Percentiles rank a stretch among this genome's conserved stretches.
phyloP scores from a whole-genome alignment of 345 rosid genomes.

The Populus ilicifolia region DNA sequence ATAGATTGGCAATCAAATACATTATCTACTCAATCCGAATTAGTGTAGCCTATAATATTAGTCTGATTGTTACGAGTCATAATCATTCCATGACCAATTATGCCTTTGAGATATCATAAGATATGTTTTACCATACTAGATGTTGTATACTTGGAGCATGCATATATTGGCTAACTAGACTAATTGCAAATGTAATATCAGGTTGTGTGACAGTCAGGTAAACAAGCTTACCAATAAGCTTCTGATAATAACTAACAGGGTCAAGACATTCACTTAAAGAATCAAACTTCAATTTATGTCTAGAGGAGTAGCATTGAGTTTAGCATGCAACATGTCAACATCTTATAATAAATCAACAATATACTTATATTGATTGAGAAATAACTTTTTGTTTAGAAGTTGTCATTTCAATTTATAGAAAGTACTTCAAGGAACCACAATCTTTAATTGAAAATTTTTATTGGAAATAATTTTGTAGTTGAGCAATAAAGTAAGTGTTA shows the following conservation, averaged over 20 bases:
- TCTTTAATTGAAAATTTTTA: background rate
- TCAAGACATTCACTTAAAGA: background rate
- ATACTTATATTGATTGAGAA: background rate
- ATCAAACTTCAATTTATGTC: background rate
- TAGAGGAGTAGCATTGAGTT: background rate
- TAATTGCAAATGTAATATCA: background rate
- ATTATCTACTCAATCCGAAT: background rate
- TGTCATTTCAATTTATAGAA: background rate
- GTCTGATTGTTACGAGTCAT: background rate
- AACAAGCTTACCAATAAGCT: background rate
- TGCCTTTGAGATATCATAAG: background rate
- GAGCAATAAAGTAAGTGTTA: background rate
- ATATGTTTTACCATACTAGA: background rate
- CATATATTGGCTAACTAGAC: background rate
- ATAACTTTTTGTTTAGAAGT: accelerated
- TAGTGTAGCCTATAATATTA: background rate
- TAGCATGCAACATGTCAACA: background rate
- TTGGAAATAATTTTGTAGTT: background rate
- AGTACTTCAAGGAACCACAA: background rate
- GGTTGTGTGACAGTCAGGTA: background rate
- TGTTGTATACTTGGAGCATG: background rate
- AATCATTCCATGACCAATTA: background rate
- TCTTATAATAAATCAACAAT: background rate
- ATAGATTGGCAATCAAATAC: background rate
- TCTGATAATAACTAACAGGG: background rate